These are phyloP conservation scores for Allomyces macrogynus DNA, from an alignment of 192 early-diverging fungal genomes.

Conservation along the genomic window DNA sequence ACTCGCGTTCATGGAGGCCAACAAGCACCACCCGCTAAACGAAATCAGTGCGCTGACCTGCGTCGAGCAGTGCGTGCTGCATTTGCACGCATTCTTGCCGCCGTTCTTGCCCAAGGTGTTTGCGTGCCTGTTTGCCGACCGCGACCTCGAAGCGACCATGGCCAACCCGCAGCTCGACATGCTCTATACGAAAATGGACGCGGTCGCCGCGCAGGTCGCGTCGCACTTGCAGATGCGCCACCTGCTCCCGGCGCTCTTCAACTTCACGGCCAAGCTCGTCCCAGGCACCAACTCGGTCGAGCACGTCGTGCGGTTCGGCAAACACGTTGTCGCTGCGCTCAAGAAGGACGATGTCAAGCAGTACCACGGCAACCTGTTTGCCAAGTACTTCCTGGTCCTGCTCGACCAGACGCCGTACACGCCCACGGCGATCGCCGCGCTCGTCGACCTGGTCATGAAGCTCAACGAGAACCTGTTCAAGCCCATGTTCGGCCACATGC, in stretches of 20 bases:
- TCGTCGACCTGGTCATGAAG: conserved; percentile 67
- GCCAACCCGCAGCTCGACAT: conserved; percentile 8
- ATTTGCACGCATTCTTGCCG: conserved; percentile 21
- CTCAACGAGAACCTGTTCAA: conserved; percentile 89
- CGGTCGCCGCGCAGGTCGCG: conserved; percentile 12
- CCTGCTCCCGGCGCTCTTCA: conserved; percentile 16
- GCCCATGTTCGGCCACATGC: conserved; percentile 69
- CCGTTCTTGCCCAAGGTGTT: conserved; percentile 19
- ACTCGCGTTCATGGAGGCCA: neutral
- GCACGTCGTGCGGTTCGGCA: conserved; percentile 27
- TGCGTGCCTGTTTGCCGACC: conserved; percentile 10
- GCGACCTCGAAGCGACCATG: conserved; percentile 2
- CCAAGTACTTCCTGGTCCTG: conserved; percentile 54
- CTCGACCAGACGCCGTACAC: conserved; percentile 18
- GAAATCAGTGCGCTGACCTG: conserved; percentile 12
- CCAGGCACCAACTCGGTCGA: neutral
- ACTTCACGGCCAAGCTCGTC: conserved; percentile 9
- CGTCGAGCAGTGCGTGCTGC: conserved; percentile 19
- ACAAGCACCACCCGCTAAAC: neutral
- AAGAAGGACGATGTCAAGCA: conserved; percentile 39
- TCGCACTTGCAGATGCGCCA: conserved; percentile 16
- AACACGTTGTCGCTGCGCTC: conserved; percentile 41
- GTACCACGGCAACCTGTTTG: conserved; percentile 56
- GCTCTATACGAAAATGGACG: conserved; percentile 7
- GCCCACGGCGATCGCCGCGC: conserved; percentile 32